Evolutionary conservation across 768 basidiomycete species (phyloP), one percentile per base, ranked within the genome.

Genomic region (Cystofilobasidium capitatum): DNA sequence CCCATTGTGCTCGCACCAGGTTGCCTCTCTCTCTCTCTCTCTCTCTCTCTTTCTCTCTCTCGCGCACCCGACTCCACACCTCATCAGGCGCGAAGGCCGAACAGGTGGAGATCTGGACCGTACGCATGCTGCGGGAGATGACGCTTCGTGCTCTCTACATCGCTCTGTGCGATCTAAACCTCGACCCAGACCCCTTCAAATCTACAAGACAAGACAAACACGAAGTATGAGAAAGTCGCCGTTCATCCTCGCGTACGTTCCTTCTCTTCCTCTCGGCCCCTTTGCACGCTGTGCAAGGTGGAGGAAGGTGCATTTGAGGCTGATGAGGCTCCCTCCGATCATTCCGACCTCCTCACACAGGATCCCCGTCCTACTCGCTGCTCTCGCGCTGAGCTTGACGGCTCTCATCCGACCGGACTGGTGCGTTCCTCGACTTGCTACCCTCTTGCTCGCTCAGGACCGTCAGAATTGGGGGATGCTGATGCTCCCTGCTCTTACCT

Each of bases 191-290:
- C n/a, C n/a, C n/a, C n/a, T n/a, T n/a, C n/a, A n/a, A n/a, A n/a
- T n/a, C n/a, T n/a, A n/a, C n/a, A n/a, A n/a, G n/a, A n/a, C n/a
- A n/a, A n/a, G n/a, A n/a, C n/a, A n/a, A n/a, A n/a, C n/a, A n/a
- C n/a, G n/a, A n/a, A n/a, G n/a, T n/a, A 66, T 66, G 65, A 33
- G 65, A 22, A 66, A 66, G 49, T 44, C 65, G n/a, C 65, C 65
- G 29, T 66, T 58, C 44, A 44, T 66, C 33, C 31, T 66, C 49
- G 37, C 65, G 65, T 66, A 31, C 29, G 65, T 49, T 8, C 58
- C 39, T 13, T 14, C 29, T 31, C 16, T 14, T 24, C 9, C 47
- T 49, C 20, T 24, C 12, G 20, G 20, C 7, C 47, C 47, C 47
- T 10, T 16, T 7, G 20, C 47, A 22, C 47, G 20, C 47, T 24